phyloP scores from a whole-genome alignment of 2,329 filamentous ascomycete genomes.

The Daldinia sp. region DNA sequence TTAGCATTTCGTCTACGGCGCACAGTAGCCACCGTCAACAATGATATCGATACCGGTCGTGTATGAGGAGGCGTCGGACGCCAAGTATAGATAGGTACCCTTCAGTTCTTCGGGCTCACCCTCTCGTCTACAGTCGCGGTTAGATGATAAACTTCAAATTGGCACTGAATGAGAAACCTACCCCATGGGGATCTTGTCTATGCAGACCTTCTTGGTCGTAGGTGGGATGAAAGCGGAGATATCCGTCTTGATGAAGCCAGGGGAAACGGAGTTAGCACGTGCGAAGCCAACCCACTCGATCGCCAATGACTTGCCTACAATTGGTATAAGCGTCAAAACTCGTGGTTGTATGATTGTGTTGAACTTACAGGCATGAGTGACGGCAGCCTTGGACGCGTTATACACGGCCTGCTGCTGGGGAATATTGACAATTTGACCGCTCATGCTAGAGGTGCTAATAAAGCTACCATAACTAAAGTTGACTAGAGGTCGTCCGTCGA shows the following conservation, averaged over 20 bases:
- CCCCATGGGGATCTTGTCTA: conserved; percentile 82
- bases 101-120: conserved; percentile 79
- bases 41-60: conserved; percentile 78
- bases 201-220: conserved; percentile 77
- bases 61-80: conserved; percentile 83
- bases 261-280: conserved; percentile 75
- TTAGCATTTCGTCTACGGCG: conserved; percentile 50
- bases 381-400: conserved; percentile 75
- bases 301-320: conserved; percentile 70
- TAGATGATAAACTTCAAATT: neutral
- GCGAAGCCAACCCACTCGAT: conserved; percentile 82
- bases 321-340: neutral
- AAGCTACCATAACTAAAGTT: conserved; percentile 73
- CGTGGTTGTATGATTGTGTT: neutral
- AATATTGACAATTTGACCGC: conserved; percentile 78
- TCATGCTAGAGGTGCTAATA: conserved; percentile 81
- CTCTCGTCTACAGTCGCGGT: conserved; percentile 62
- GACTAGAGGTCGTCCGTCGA: conserved; percentile 68
- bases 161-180: conserved; percentile 47
- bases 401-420: conserved; percentile 79
- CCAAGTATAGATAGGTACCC: conserved; percentile 82
- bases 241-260: conserved; percentile 79
- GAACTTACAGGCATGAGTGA: conserved; percentile 63
- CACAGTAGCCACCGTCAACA: conserved; percentile 77
- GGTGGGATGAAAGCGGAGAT: conserved; percentile 70